A percentile compares a stretch with the other conserved stretches of the same genome.
phyloP scores from a whole-genome alignment of 495 filamentous ascomycete genomes.

The Xeromyces bisporus region DNA sequence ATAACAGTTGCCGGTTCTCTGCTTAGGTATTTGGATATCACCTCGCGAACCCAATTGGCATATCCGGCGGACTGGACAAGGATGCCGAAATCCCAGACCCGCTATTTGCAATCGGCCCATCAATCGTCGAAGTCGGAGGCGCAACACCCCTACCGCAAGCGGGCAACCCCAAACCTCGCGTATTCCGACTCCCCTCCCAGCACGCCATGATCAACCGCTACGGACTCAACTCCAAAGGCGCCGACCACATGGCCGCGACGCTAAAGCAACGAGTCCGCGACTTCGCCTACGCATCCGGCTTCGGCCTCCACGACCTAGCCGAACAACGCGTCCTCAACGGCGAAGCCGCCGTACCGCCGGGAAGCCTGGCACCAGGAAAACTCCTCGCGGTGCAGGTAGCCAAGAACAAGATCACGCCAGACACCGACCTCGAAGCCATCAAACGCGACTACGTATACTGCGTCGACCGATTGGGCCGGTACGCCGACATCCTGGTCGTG shows the following conservation, averaged over 20 bases:
- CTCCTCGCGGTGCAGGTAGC: conserved; percentile 86
- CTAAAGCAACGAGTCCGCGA: conserved; percentile 61
- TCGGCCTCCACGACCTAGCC: conserved; percentile 42
- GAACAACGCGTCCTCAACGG: conserved; percentile 60
- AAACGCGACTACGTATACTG: conserved; percentile 74
- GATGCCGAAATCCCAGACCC: conserved; percentile 71
- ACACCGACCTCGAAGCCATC: conserved; percentile 69
- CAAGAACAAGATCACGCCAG: conserved; percentile 87
- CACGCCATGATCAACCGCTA: conserved; percentile 89
- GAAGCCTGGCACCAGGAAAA: conserved; percentile 54
- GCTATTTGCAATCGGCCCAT: conserved; percentile 64
- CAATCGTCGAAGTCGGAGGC: conserved; percentile 80
- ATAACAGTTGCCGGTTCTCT: too few species aligned
- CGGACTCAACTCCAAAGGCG: conserved; percentile 81
- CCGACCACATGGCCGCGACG: conserved; percentile 64
- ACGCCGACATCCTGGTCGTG: conserved; percentile 87
- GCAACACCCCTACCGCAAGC: conserved; percentile 70
- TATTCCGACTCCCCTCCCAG: conserved; percentile 68
- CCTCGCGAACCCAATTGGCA: conserved; percentile 73
- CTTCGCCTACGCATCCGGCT: conserved; percentile 53
- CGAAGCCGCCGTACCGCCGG: conserved; percentile 46
- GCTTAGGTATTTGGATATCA: conserved; percentile 56
- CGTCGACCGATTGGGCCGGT: conserved; percentile 60
- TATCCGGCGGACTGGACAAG: conserved; percentile 89
- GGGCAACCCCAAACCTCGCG: conserved; percentile 72